Base-by-base conservation (phyloP, 164 flowering plant species). In the Vitis vinifera region DNA sequence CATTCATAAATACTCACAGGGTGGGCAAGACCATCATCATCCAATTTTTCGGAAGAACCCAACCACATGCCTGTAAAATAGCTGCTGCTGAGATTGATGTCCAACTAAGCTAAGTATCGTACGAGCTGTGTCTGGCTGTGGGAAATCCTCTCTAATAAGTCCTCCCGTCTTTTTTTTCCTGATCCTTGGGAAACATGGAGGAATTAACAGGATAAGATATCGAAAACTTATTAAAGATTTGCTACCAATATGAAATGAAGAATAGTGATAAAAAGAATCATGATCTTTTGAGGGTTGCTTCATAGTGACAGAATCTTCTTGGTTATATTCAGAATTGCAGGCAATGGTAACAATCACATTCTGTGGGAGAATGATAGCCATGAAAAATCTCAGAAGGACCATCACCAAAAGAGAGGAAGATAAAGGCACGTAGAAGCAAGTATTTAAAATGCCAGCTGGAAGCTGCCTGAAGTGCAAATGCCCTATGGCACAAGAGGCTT, bases 401-500 rank as follows among this genome's bases (percentile, higher is more conserved):
- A 65, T 10, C 50, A 57, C 23, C 58, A 58, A n/a, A 63, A 53
- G 62, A 2, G 10, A 17, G 2, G 62, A 65, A 47, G 8, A 50
- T 27, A 16, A 6, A 50, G 27, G 3, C 1, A 64, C 11, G 0
- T 14, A 12, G 57, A 53, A 51, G 48, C 3, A 63, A 29, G 37
- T n/a, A 68, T 84, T 80, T 71, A 93, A 97, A 83, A 96, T 96
- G 78, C 99, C 99, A 71, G 98, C 99, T 9, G 99, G 99, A 58
- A 93, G 94, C 82, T 93, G 97, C 82, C 97, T 80, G 62, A 96
- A 96, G 73, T 96, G 99, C 80, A 96, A 82, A 62, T 96, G 99
- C 74, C 92, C 98, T 97, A 96, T 92, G 16, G 98, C 99, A 73
- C 97, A 80, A 48, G 99, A 96, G 99, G 99, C 77, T 96, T 96